Evolutionary conservation across 768 basidiomycete species (phyloP), one percentile per base, ranked within the genome.

Genomic region (Russula emetica): DNA sequence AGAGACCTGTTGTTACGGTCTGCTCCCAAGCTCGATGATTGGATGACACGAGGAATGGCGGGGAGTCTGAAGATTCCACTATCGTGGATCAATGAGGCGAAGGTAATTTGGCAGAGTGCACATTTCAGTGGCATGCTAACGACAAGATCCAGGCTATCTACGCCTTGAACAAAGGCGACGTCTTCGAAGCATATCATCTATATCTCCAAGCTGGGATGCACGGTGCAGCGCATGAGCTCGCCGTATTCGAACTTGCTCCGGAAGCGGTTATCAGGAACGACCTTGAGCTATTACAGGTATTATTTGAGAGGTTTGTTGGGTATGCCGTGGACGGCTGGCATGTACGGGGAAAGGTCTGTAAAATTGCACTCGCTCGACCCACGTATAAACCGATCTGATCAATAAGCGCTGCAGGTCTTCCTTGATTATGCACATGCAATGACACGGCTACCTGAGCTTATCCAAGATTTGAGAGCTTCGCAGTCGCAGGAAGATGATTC

Each of bases 31-130:
- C 72, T 92, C 10, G 85, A 91, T 69, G 87, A 88, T 56, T 90
- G 88, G 87, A 82, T 82, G 75, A 82, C 80, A 18, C 80, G 85
- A 20, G 90, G 88, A 20, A 76, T 91, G 11, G 80, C 86, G 3
- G 87, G 88, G 5, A 90, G 85, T 70, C 76, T 97, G 34, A 86
- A 87, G 67, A 82, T 98, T 36, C 97, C 97, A 0, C 74, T 83
- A 58, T 74, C 83, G 6, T 99, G 96, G 95, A 81, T 98, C n/a
- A 83, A 88, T 44, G 92, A 95, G 72, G 90, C 94, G 13, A 89
- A 90, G 83, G 93, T 92, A 51, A 61, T 75, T 51, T 53, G 55
- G 53, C 62, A 36, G 20, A 45, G n/a, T 44, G 11, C 16, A 13
- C 9, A 6, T 51, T 36, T 56, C 24, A 45, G 36, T 57, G 64